Percentiles rank a stretch among this genome's conserved stretches.
phyloP scores from a whole-genome alignment of 1,284 basidiomycete genomes.

The Dichomitus squalens region DNA sequence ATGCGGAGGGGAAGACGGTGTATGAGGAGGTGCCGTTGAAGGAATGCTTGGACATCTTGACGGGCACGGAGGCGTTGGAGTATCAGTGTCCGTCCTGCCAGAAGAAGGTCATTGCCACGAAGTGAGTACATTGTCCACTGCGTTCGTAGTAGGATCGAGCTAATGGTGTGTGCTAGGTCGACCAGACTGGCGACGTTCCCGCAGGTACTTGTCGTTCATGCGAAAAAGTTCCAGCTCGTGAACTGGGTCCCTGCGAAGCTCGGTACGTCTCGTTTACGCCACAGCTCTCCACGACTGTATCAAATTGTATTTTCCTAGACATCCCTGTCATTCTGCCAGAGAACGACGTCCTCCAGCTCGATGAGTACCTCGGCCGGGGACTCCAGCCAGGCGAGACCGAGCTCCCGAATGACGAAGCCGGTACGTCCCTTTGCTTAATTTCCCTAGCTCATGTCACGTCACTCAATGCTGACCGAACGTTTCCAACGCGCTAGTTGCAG shows the following conservation, averaged over 20 bases:
- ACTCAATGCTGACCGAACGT: neutral
- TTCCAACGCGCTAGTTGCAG: constrained; percentile 19
- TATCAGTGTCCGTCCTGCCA: constrained; percentile 67
- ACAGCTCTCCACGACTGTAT: neutral
- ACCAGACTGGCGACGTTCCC: constrained; percentile 87
- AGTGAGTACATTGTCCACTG: constrained; percentile 41
- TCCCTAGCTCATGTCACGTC: too few relatives aligned
- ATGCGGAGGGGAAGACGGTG: constrained; percentile 60
- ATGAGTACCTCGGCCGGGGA: constrained; percentile 74
- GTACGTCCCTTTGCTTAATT: too few relatives aligned
- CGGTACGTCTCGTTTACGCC: constrained; percentile 45
- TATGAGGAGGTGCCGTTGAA: constrained; percentile 76
- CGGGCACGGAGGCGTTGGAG: constrained; percentile 72
- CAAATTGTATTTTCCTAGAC: constrained; percentile 48
- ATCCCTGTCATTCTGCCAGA: constrained; percentile 82
- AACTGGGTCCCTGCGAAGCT: constrained; percentile 98
- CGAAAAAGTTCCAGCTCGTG: constrained; percentile 93
- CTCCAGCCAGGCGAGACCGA: constrained; percentile 75
- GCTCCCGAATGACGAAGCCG: constrained; percentile 60
- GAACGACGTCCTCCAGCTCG: constrained; percentile 65
- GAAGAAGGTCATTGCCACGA: constrained; percentile 66
- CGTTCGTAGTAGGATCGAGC: neutral
- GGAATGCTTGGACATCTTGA: constrained; percentile 70
- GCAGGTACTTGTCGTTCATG: constrained; percentile 86
- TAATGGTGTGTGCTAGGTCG: constrained; percentile 46